Evolutionary conservation across 2,329 filamentous ascomycete genomes (phyloP).

Genomic region (Neocatenulostroma microsporum): DNA sequence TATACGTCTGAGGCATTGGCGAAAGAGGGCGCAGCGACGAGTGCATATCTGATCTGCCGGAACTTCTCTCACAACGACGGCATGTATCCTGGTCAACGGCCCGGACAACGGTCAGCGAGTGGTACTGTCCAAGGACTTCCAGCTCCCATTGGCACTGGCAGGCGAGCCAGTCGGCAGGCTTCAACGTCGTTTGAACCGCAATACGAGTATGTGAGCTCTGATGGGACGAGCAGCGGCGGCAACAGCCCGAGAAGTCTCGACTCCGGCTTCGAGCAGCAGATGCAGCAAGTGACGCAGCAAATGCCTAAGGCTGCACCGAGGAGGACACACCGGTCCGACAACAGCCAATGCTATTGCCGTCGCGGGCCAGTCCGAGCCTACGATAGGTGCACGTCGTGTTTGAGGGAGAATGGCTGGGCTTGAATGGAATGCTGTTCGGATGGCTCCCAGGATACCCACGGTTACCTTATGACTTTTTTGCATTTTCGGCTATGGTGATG

Average conservation of each 20-base stretch:
- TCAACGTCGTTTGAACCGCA: background rate
- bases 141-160: slow-evolving; percentile 56
- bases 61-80: slow-evolving; percentile 97
- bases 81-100: slow-evolving; percentile 59
- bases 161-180: slow-evolving; percentile 26
- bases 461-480: too few species aligned
- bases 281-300: slow-evolving; percentile 17
- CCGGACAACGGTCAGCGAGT: slow-evolving; percentile 38
- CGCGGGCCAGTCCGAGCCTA: slow-evolving; percentile 34
- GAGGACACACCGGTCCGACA: slow-evolving; percentile 9
- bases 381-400: slow-evolving; percentile 36
- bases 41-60: slow-evolving; percentile 93
- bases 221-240: slow-evolving; percentile 40
- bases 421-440: too few species aligned
- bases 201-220: slow-evolving; percentile 35
- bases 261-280: slow-evolving; percentile 35
- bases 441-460: too few species aligned
- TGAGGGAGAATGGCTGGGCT: slow-evolving; percentile 36
- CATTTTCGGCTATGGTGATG: too few species aligned
- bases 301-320: slow-evolving; percentile 10
- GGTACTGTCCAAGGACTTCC: slow-evolving; percentile 53
- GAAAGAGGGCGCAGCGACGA: slow-evolving; percentile 88
- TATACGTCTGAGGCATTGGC: slow-evolving; percentile 77
- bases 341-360: slow-evolving; percentile 25
- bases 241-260: slow-evolving; percentile 47